Conservation (phyloP, 2,329 filamentous ascomycete genomes). For the Fusarium ambrosium region DNA sequence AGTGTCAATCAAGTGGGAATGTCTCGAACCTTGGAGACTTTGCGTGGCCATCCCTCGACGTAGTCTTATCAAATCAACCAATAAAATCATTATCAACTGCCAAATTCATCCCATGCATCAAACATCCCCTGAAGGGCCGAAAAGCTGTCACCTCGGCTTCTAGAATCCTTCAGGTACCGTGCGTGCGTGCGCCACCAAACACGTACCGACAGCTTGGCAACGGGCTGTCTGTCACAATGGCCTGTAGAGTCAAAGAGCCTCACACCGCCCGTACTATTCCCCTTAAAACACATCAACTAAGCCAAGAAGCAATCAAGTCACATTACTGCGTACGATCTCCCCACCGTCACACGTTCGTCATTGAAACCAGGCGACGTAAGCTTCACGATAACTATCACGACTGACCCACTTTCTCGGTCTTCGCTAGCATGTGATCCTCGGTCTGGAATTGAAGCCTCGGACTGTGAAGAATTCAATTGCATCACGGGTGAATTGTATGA, state of each 20-base stretch:
- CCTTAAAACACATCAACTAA: background rate
- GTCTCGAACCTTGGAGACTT: background rate
- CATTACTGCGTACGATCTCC: background rate
- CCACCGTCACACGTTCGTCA: conserved; percentile 4
- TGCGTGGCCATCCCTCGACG: background rate
- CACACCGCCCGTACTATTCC: background rate
- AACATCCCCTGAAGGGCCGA: background rate
- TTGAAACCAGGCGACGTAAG: conserved; percentile 5
- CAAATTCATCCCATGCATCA: background rate
- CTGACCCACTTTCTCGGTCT: background rate
- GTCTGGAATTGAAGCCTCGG: background rate
- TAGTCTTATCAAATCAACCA: background rate
- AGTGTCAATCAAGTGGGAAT: background rate
- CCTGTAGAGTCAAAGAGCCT: background rate
- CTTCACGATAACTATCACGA: background rate
- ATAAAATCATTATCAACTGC: background rate
- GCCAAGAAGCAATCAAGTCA: background rate
- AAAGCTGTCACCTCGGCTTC: conserved; percentile 1
- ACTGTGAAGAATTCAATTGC: background rate
- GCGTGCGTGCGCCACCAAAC: too few species aligned
- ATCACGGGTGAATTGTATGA: background rate
- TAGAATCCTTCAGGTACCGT: conserved; percentile 2
- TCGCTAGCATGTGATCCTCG: conserved; percentile 4
- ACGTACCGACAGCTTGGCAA: background rate
- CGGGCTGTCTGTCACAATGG: background rate